Evolutionary conservation across 768 basidiomycete genomes (phyloP).

Genomic region (Jaapia argillacea): DNA sequence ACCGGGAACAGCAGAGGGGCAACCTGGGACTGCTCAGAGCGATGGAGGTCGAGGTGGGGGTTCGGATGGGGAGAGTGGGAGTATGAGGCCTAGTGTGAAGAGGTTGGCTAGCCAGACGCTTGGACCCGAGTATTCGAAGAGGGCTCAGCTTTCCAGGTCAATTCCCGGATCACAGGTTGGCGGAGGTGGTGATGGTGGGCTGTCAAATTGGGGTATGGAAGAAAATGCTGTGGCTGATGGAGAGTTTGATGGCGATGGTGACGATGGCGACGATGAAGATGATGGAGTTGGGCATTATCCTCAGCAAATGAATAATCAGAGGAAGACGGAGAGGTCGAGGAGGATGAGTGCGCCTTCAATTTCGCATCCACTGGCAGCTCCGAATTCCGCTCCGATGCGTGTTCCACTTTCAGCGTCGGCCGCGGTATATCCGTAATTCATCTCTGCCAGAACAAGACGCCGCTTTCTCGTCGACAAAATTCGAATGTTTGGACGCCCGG

Average conservation of each 20-base stretch:
- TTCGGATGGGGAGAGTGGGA: slow-evolving; percentile 7
- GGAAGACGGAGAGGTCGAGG: not conserved
- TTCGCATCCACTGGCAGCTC: too few species aligned
- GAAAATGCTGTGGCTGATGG: not conserved
- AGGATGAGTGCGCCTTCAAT: not conserved
- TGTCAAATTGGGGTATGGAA: not conserved
- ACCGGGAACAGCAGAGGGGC: slow-evolving; percentile 12
- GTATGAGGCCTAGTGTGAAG: slow-evolving; percentile 56
- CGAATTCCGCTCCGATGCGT: too few species aligned
- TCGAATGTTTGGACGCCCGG: too few species aligned
- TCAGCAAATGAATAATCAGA: not conserved
- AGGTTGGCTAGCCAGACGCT: slow-evolving; percentile 64
- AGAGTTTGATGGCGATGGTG: not conserved
- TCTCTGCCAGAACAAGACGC: too few species aligned
- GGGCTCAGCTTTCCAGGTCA: slow-evolving; percentile 16
- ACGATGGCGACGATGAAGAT: not conserved
- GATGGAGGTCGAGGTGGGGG: slow-evolving; percentile 18
- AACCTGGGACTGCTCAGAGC: slow-evolving; percentile 16
- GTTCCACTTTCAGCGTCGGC: too few species aligned
- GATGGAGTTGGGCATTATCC: too few species aligned
- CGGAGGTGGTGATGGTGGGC: not conserved
- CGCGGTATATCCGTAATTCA: too few species aligned
- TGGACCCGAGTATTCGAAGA: slow-evolving; percentile 48
- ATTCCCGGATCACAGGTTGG: too few species aligned
- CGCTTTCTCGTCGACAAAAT: too few species aligned